Conservation (phyloP, 2,329 filamentous ascomycete genomes). For the Colletotrichum theobromicola region DNA sequence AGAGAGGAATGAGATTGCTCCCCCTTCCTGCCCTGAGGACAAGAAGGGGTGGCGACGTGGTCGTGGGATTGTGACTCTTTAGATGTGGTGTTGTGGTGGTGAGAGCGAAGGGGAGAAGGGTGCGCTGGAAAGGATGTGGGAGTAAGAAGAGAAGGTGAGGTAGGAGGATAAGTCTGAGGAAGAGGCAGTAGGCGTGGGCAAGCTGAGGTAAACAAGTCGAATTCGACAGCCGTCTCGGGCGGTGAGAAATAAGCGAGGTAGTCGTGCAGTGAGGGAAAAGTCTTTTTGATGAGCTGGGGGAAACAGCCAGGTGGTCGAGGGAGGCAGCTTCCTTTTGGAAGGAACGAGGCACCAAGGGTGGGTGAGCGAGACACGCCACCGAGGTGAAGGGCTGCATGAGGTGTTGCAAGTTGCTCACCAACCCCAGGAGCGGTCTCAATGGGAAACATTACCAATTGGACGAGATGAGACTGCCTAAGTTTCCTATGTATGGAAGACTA, state of each 20-base stretch:
- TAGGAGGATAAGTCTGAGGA: neutral
- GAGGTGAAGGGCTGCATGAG: neutral
- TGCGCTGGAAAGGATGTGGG: neutral
- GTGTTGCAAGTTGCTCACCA: neutral
- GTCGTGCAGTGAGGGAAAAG: neutral
- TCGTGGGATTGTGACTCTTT: neutral
- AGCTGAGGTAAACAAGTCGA: neutral
- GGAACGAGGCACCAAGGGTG: neutral
- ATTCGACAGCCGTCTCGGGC: neutral
- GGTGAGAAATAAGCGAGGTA: neutral
- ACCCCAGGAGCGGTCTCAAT: too few relatives aligned
- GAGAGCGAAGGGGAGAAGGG: neutral
- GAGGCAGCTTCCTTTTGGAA: neutral
- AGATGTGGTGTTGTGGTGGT: neutral
- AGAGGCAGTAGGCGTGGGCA: neutral
- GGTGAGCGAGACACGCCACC: neutral
- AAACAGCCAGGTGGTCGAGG: neutral
- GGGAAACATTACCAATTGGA: too few relatives aligned
- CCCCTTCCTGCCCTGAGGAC: neutral
- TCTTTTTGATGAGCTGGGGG: neutral
- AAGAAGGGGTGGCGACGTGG: neutral
- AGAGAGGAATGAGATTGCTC: neutral
- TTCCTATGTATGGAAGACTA: neutral
- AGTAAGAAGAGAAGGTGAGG: neutral
- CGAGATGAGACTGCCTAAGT: neutral